Percentiles rank a stretch among this genome's conserved stretches.
Conservation (phyloP, 2,329 filamentous ascomycete genomes). For the Camillea tinctor region DNA sequence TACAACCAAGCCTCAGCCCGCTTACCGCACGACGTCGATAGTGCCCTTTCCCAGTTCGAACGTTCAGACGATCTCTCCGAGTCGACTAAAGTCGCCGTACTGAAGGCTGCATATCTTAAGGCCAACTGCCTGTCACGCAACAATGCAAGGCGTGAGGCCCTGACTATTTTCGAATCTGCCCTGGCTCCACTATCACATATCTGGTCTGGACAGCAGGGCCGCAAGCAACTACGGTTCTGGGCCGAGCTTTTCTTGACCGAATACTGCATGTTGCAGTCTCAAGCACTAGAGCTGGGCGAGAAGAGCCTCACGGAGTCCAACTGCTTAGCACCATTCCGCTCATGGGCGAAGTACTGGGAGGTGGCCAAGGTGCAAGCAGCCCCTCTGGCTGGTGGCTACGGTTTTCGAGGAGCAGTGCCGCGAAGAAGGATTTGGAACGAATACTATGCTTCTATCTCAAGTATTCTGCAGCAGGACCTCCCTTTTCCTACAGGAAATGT, state of each 20-base stretch:
- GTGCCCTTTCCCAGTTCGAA: conserved; percentile 52
- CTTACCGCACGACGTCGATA: conserved; percentile 63
- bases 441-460: conserved; percentile 79
- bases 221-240: conserved; percentile 72
- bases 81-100: conserved; percentile 80
- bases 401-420: conserved; percentile 58
- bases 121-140: conserved; percentile 60
- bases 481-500: conserved; percentile 55
- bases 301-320: conserved; percentile 51
- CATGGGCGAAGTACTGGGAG: conserved; percentile 72
- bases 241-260: conserved; percentile 75
- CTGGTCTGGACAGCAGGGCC: conserved; percentile 50
- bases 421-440: conserved; percentile 76
- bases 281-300: conserved; percentile 52
- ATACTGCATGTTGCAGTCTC: conserved; percentile 67
- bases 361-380: conserved; percentile 39
- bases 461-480: conserved; percentile 67
- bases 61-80: conserved; percentile 56
- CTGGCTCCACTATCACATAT: conserved; percentile 60
- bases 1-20: conserved; percentile 59
- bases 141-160: conserved; percentile 54
- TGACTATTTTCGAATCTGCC: conserved; percentile 65
- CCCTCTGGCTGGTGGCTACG: conserved; percentile 52
- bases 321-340: conserved; percentile 57
- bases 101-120: conserved; percentile 77